These are phyloP conservation scores for Vitis riparia DNA, from an alignment of 164 flowering plant species.

Conservation along the genomic window DNA sequence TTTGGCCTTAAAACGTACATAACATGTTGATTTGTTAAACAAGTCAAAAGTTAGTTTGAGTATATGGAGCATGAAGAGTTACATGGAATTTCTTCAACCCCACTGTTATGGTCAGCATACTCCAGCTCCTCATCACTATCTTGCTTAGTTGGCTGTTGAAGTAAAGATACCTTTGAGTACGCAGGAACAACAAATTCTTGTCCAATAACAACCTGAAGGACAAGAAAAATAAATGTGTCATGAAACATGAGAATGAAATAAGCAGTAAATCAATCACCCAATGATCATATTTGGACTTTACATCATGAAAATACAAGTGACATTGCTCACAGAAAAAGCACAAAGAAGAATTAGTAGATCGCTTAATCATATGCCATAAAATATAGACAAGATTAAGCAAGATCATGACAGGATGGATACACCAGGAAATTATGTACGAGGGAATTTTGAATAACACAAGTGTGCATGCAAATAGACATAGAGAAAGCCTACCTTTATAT, in stretches of 20 bases:
- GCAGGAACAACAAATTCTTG: slow-evolving; percentile 76
- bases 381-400: too few relatives aligned
- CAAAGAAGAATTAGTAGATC: too few relatives aligned
- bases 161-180: slow-evolving; percentile 86
- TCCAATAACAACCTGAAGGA: slow-evolving; percentile 75
- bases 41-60: not conserved
- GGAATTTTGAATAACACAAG: not conserved
- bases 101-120: slow-evolving; percentile 81
- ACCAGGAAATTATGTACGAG: too few relatives aligned
- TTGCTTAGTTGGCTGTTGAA: slow-evolving; percentile 71
- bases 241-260: not conserved
- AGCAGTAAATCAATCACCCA: not conserved
- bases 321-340: too few relatives aligned
- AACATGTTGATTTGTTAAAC: too few relatives aligned
- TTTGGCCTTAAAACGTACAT: too few relatives aligned
- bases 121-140: slow-evolving; percentile 99
- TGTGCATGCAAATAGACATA: not conserved
- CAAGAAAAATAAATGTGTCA: not conserved
- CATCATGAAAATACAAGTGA: not conserved
- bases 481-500: not conserved
- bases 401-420: too few relatives aligned
- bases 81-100: slow-evolving; percentile 45
- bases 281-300: not conserved
- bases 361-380: too few relatives aligned
- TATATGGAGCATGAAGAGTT: slow-evolving; percentile 15